Evolutionary conservation across 2,329 filamentous ascomycete species (phyloP).

Genomic region (Colletotrichum liriopes): DNA sequence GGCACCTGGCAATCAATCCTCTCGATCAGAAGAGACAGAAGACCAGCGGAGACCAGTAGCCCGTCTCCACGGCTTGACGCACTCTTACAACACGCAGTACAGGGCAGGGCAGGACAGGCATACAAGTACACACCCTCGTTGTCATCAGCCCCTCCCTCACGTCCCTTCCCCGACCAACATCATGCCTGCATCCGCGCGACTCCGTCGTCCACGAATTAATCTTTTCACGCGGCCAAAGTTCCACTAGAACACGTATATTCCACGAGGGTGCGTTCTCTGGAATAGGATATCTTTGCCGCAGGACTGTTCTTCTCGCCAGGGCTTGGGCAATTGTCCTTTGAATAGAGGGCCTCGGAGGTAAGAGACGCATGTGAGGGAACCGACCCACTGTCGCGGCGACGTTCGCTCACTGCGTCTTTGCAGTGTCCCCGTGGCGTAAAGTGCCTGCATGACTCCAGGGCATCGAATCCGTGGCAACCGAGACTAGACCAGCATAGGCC

Average conservation of each 20-base stretch:
- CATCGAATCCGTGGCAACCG: constrained; percentile 40
- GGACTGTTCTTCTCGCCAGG: background rate
- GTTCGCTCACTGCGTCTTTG: constrained; percentile 22
- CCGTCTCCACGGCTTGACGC: background rate
- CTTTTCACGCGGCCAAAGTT: constrained; percentile 7
- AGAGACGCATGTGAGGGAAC: background rate
- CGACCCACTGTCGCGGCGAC: constrained; percentile 29
- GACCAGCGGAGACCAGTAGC: background rate
- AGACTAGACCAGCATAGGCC: constrained; percentile 37
- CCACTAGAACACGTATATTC: constrained; percentile 2
- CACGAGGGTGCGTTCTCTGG: background rate
- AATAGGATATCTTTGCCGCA: background rate
- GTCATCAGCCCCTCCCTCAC: constrained; percentile 26
- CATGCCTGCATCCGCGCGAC: constrained; percentile 20
- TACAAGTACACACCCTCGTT: background rate
- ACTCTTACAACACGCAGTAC: background rate
- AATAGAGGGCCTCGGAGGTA: background rate
- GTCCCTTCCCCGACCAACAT: constrained; percentile 13
- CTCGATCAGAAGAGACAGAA: constrained; percentile 4
- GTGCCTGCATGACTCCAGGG: constrained; percentile 42
- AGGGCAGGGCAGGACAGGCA: constrained; percentile 3
- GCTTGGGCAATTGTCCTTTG: background rate
- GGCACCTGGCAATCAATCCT: background rate
- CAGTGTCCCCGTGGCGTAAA: constrained; percentile 35
- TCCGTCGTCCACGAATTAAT: constrained; percentile 7